Base-by-base conservation (phyloP, 345 rosid species). In the Brassica nigra region DNA sequence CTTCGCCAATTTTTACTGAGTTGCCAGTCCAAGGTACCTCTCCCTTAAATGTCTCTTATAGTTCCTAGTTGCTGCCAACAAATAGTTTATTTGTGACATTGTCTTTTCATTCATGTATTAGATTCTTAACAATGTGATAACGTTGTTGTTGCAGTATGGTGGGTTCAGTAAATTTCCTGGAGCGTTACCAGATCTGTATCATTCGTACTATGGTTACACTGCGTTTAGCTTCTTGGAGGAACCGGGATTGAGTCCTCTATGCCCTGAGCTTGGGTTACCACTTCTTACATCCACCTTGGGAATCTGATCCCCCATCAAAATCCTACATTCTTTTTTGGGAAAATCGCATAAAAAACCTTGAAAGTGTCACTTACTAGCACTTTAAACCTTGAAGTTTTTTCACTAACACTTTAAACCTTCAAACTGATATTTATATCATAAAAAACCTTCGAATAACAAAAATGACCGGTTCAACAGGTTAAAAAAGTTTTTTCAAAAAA, bases 181-280 rank as follows among this genome's bases (percentile, higher is more conserved):
- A 76, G 85, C 77, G 54, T 81, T 87, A 23, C 98, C 95, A 0
- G 98, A 91, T 82, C 84, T 95, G 31, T 95, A 91, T 76, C 98
- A 93, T 83, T 87, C 96, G 44, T 93, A 84, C 86, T 93, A 89
- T 30, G 98, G 98, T 66, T 87, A 65, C 74, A 84, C 92, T 8
- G 99, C 98, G 42, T 90, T 91, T 81, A 90, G 97, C 82, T 90
- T 93, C 42, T 79, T 91, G 90, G 96, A 90, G 77, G 99, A 90
- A 79, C 88, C 90, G 14, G 88, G 88, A 33, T 74, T 90, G 47
- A 89, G 85, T 57, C 83, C 91, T 23, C 87, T 89, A 18, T 86
- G 83, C 23, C 87, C 89, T 30, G 92, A 90, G 81, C 89, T 95
- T 23, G 98, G 99, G 67, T 70, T 93, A 55, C 79, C 89, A 10